phyloP scores from a whole-genome alignment of 805 yeast species.

The Teunomyces funiuensis region DNA sequence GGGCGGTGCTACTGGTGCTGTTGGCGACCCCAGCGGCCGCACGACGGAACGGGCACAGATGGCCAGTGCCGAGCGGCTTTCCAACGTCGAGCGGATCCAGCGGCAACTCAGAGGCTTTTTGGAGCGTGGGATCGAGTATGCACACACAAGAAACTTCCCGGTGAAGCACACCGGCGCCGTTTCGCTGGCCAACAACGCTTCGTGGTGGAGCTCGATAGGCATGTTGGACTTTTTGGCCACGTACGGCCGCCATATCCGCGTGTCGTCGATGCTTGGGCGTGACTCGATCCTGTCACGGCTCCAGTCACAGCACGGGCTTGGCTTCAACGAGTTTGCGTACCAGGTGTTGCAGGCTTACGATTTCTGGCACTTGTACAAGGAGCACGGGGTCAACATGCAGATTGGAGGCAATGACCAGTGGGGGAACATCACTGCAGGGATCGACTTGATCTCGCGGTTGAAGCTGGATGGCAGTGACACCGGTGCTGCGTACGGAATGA shows the following conservation, averaged over 20 bases:
- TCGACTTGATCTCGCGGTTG: constrained; percentile 76
- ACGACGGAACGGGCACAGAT: constrained; percentile 67
- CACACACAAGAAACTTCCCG: constrained; percentile 47
- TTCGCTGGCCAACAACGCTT: constrained; percentile 58
- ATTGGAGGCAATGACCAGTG: constrained; percentile 98
- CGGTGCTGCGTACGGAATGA: constrained; percentile 57
- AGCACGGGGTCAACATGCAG: constrained; percentile 65
- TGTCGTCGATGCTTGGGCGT: constrained; percentile 83
- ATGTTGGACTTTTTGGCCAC: constrained; percentile 75
- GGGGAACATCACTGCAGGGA: constrained; percentile 97
- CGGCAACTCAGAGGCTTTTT: constrained; percentile 64
- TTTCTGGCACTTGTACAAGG: constrained; percentile 73
- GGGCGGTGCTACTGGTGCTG: constrained; percentile 94
- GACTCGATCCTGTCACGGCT: constrained; percentile 83
- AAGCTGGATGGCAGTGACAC: constrained; percentile 7
- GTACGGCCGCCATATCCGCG: constrained; percentile 77
- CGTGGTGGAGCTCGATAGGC: constrained; percentile 83
- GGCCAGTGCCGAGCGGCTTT: constrained; percentile 48
- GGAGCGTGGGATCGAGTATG: constrained; percentile 59
- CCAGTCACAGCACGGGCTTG: constrained; percentile 69
- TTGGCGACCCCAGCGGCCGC: constrained; percentile 97
- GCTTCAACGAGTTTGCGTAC: constrained; percentile 92
- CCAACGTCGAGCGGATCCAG: constrained; percentile 60
- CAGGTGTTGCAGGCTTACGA: constrained; percentile 93
- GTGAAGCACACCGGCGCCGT: constrained; percentile 39